Base-by-base conservation (phyloP, 2,329 filamentous ascomycete species). In the Periconia sp. region DNA sequence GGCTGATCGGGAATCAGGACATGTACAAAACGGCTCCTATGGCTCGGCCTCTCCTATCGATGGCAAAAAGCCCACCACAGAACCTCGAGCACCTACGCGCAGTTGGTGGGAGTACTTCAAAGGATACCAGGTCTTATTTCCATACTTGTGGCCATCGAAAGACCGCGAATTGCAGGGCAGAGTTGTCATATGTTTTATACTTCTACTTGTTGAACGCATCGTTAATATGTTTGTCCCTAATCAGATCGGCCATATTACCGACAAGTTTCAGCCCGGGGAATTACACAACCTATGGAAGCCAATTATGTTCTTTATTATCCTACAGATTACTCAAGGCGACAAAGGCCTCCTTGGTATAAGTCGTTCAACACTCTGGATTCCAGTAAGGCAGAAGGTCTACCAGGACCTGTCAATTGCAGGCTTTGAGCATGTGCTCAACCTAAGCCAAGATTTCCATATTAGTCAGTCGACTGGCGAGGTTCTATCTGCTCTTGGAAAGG, bases 11-110 rank as follows among this genome's bases (percentile, higher is more conserved):
- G 73, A 74, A 53, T 55, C 68, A 22, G 72, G 72, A 57, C 75
- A 77, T 52, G 73, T 73, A 44, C 73, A 80, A 49, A 78, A 78
- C 56, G 74, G 73, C 23, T 78, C 78, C 24, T 82, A 84, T 58
- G 81, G 79, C 26, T 70, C 79, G 21, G 72, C 74, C 5, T 56
- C 65, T 24, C 61, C 66, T 9, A 71, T 60, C 10, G 63, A 76
- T 52, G 69, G 70, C 54, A 72, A 74, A 50, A 64, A 75, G 40
- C 70, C 75, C 51, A 67, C 76, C 16, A 70, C 78, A 49, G 86
- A 89, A 44, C n/a, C n/a, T n/a, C n/a, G n/a, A n/a, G n/a, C n/a
- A n/a, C n/a, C n/a, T n/a, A n/a, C n/a, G n/a, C n/a, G 25, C 15
- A 13, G 73, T 3, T 78, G 74, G 75, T 58, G 77, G 8, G 73